Evolutionary conservation across 2,329 filamentous ascomycete genomes (phyloP).

Genomic region (Penicillium sp.): DNA sequence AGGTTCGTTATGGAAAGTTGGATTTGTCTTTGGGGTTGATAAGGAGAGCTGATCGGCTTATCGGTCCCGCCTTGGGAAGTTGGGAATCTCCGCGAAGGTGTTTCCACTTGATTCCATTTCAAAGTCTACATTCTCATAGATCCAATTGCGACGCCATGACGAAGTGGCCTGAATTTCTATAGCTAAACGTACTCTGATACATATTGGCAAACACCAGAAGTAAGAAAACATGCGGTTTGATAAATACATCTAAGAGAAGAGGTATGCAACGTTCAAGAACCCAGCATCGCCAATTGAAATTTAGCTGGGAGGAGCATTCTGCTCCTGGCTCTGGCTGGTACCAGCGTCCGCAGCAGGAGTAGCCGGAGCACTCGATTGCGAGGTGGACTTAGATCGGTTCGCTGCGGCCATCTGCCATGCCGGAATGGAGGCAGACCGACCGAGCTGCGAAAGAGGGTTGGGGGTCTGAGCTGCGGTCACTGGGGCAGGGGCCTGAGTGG

Average conservation of each 20-base stretch:
- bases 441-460: conserved; percentile 50
- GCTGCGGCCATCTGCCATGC: conserved; percentile 74
- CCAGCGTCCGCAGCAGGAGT: conserved; percentile 21
- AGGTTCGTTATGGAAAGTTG: neutral
- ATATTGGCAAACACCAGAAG: neutral
- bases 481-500: conserved; percentile 25
- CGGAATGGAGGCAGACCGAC: conserved; percentile 64
- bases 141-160: neutral
- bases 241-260: conserved; percentile 28
- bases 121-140: neutral
- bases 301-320: conserved; percentile 33
- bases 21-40: neutral
- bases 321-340: conserved; percentile 24
- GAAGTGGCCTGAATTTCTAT: neutral
- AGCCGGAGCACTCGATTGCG: conserved; percentile 27
- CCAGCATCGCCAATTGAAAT: conserved; percentile 3
- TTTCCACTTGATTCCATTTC: neutral
- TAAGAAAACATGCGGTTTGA: conserved; percentile 6
- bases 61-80: neutral
- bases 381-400: conserved; percentile 46
- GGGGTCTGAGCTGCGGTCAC: conserved; percentile 32
- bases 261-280: conserved; percentile 18
- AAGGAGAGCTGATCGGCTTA: conserved; percentile 1
- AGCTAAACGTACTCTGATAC: neutral
- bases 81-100: neutral